phyloP scores from a whole-genome alignment of 495 filamentous ascomycete species.

The Neurospora sp. region DNA sequence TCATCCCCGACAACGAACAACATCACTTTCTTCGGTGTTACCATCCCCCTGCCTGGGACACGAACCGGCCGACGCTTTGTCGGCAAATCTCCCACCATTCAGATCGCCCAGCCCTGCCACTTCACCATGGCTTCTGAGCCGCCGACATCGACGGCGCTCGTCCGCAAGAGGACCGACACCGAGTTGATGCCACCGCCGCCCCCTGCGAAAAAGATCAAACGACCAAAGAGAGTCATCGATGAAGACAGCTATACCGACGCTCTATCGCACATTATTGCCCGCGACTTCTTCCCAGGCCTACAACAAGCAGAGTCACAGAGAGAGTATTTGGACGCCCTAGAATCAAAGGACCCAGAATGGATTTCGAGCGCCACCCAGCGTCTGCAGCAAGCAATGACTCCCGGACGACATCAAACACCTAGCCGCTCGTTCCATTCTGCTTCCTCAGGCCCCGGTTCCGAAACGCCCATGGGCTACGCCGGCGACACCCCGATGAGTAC shows the following conservation, averaged over 20 bases:
- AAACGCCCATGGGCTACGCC: slow-evolving; percentile 43
- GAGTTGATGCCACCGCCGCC: slow-evolving; percentile 88
- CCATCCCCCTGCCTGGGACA: background rate
- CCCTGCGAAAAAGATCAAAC: slow-evolving; percentile 81
- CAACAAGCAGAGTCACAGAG: slow-evolving; percentile 76
- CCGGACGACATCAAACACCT: slow-evolving; percentile 43
- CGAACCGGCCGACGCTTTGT: background rate
- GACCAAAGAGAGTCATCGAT: slow-evolving; percentile 79
- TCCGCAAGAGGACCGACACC: slow-evolving; percentile 53
- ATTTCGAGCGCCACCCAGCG: slow-evolving; percentile 67
- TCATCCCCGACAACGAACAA: background rate
- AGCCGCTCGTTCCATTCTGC: slow-evolving; percentile 16
- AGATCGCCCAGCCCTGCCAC: background rate
- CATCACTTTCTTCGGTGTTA: background rate
- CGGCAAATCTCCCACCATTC: background rate
- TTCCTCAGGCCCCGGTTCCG: slow-evolving; percentile 17
- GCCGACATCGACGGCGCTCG: slow-evolving; percentile 35
- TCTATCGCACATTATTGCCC: slow-evolving; percentile 86
- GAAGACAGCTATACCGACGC: slow-evolving; percentile 90
- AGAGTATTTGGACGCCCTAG: slow-evolving; percentile 85
- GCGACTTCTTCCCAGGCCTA: slow-evolving; percentile 93
- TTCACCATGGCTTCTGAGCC: slow-evolving; percentile 21
- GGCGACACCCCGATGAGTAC: slow-evolving; percentile 61
- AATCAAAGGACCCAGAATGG: slow-evolving; percentile 75
- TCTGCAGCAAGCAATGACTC: slow-evolving; percentile 74